phyloP scores from a whole-genome alignment of 192 early-diverging fungal genomes.

The Coemansia sp. region DNA sequence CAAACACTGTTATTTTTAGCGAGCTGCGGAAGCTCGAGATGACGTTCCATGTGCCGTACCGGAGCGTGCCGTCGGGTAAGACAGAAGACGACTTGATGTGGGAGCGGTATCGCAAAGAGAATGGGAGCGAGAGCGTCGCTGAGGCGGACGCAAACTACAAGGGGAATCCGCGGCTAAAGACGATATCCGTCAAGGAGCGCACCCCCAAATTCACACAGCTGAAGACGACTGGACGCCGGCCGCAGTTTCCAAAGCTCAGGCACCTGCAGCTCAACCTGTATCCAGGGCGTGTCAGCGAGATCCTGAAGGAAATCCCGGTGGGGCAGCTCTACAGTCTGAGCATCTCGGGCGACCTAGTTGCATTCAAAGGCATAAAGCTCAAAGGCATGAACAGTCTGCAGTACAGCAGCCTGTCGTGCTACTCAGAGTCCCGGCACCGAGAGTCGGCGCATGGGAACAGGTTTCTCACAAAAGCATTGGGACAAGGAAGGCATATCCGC shows the following conservation, averaged over 20 bases:
- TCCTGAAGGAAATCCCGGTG: conserved; percentile 26
- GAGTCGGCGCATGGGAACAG: conserved; percentile 33
- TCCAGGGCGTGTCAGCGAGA: conserved; percentile 33
- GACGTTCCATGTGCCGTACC: conserved; percentile 40
- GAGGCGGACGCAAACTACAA: conserved; percentile 17
- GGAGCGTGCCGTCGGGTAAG: conserved; percentile 33
- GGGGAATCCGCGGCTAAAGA: conserved; percentile 26
- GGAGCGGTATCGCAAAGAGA: conserved; percentile 27
- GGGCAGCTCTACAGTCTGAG: conserved; percentile 24
- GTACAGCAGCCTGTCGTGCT: conserved; percentile 16
- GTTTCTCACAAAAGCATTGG: conserved; percentile 21
- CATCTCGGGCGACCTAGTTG: conserved; percentile 34
- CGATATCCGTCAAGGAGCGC: conserved; percentile 34
- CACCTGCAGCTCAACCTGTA: conserved; percentile 27
- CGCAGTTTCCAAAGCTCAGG: conserved; percentile 38
- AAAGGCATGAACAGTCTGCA: conserved; percentile 11
- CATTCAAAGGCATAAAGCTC: conserved; percentile 37
- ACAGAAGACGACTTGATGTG: conserved; percentile 33
- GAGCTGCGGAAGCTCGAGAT: conserved; percentile 23
- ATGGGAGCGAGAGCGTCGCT: not conserved
- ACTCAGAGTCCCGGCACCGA: conserved; percentile 14
- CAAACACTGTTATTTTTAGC: conserved; percentile 16
- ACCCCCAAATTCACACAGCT: conserved; percentile 35
- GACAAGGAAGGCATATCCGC: conserved; percentile 19
- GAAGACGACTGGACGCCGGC: conserved; percentile 18